Conservation (phyloP, 768 basidiomycete genomes). For the Tulasnella calospora region DNA sequence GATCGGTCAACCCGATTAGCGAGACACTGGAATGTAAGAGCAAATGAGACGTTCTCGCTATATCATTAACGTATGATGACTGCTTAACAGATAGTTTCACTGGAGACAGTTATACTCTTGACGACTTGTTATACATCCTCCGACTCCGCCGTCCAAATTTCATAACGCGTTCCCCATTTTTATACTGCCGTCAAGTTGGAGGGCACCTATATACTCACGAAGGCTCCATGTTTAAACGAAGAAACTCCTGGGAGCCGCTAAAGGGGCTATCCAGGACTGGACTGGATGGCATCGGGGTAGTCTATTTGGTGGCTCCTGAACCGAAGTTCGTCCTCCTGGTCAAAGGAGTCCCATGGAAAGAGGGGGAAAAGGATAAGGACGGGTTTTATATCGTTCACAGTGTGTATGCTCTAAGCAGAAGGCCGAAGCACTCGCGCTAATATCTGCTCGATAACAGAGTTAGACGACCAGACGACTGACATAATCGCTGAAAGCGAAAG, state of each 20-base stretch:
- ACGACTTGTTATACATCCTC: not conserved
- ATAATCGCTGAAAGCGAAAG: not conserved
- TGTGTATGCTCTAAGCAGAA: not conserved
- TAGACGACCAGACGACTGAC: not conserved
- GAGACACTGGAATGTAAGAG: not conserved
- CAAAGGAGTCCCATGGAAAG: not conserved
- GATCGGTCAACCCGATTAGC: not conserved
- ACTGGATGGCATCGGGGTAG: not conserved
- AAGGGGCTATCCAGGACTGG: not conserved
- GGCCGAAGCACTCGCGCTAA: not conserved
- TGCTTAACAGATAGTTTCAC: not conserved
- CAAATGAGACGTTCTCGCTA: not conserved
- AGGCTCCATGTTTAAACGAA: not conserved
- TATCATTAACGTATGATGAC: not conserved
- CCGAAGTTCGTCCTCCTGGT: not conserved
- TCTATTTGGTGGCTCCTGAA: not conserved
- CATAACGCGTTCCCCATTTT: not conserved
- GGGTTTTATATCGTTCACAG: not conserved
- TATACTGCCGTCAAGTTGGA: not conserved
- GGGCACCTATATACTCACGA: not conserved
- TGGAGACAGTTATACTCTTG: not conserved
- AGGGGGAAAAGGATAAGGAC: not conserved
- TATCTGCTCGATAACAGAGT: not conserved
- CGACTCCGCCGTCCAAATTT: not conserved
- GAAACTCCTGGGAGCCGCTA: not conserved